These are phyloP conservation scores for Petunia secreta DNA, from an alignment of 257 asterid genomes.

Conservation along the genomic window DNA sequence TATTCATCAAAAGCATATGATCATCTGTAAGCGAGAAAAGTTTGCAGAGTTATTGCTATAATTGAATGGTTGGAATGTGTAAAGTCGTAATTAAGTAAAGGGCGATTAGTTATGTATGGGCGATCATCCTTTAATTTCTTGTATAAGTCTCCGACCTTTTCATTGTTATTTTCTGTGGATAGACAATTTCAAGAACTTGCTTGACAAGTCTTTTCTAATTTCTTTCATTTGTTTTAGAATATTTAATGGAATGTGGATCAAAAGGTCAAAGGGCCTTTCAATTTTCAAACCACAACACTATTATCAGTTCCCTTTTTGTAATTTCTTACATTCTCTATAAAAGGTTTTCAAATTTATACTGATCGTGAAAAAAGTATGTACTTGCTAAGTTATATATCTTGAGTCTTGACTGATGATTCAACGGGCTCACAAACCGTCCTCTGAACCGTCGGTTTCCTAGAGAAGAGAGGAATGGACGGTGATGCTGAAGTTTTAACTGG, in stretches of 20 bases:
- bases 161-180: neutral
- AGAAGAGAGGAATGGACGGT: neutral
- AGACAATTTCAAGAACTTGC: constrained; percentile 16
- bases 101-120: neutral
- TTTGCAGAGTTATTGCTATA: too few relatives aligned
- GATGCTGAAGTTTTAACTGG: neutral
- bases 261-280: neutral
- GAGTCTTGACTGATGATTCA: neutral
- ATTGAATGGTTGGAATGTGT: too few relatives aligned
- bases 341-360: too few relatives aligned
- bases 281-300: neutral
- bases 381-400: neutral
- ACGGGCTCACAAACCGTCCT: neutral
- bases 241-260: neutral
- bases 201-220: neutral
- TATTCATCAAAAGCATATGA: too few relatives aligned
- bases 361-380: too few relatives aligned
- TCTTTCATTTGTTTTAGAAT: neutral
- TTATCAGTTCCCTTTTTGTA: neutral
- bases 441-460: neutral
- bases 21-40: too few relatives aligned
- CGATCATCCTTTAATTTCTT: neutral
- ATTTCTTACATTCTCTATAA: too few relatives aligned
- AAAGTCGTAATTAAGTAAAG: too few relatives aligned
- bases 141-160: neutral